Conservation (phyloP, 768 basidiomycete genomes). For the Lentinus brumalis region DNA sequence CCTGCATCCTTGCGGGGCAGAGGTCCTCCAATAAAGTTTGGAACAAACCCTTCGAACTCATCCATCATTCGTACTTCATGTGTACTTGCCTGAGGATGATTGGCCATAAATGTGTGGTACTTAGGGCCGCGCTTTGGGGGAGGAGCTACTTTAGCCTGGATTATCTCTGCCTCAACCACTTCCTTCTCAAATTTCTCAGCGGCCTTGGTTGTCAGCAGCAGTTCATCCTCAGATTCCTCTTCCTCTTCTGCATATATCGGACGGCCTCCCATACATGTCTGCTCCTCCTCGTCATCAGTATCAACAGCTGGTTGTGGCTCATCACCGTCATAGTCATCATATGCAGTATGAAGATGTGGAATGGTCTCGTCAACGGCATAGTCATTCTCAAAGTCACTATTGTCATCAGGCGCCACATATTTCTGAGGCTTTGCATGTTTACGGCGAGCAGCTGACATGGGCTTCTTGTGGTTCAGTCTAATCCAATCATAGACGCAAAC, state of each 20-base stretch:
- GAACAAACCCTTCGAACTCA: slow-evolving; percentile 13
- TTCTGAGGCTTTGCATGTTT: too few species aligned
- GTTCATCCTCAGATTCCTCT: neutral
- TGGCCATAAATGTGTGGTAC: neutral
- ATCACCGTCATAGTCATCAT: too few species aligned
- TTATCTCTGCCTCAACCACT: too few species aligned
- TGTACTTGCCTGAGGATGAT: neutral
- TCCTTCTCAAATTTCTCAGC: neutral
- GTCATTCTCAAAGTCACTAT: too few species aligned
- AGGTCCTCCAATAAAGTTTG: slow-evolving; percentile 34
- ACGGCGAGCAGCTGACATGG: too few species aligned
- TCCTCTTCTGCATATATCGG: neutral
- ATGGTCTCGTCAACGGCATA: too few species aligned
- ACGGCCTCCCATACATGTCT: neutral
- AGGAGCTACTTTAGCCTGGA: neutral
- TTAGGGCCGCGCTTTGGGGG: neutral
- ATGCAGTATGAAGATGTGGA: too few species aligned
- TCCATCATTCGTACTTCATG: neutral
- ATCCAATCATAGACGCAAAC: too few species aligned
- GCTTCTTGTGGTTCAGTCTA: too few species aligned
- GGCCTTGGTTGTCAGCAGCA: neutral
- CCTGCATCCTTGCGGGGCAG: too few species aligned
- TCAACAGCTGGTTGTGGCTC: too few species aligned
- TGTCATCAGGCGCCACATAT: too few species aligned
- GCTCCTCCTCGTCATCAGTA: neutral